Conservation (phyloP, 768 basidiomycete species). For the Rhodosporidiobolus odoratus region DNA sequence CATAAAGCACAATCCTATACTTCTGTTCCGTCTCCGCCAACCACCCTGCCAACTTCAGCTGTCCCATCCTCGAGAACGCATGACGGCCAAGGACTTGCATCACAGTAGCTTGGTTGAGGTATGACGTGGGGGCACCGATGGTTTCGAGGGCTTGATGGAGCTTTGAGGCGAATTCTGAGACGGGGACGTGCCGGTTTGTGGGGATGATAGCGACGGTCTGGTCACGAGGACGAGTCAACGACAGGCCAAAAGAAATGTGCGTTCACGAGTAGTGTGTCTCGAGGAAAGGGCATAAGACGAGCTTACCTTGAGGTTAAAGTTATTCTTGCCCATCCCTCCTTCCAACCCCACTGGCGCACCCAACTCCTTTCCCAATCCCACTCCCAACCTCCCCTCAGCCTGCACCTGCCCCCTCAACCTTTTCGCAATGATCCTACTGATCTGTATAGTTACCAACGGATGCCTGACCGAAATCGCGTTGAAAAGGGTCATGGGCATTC, state of each 20-base stretch:
- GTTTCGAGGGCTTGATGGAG: constrained; percentile 80
- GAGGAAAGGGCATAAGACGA: background rate
- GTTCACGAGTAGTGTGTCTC: background rate
- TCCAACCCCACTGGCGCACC: constrained; percentile 31
- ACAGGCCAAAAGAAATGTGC: background rate
- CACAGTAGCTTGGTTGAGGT: constrained; percentile 87
- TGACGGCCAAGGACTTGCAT: constrained; percentile 87
- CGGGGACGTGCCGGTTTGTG: constrained; percentile 75
- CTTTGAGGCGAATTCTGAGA: constrained; percentile 82
- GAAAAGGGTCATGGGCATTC: constrained; percentile 95
- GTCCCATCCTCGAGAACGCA: constrained; percentile 93
- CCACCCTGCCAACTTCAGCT: constrained; percentile 91
- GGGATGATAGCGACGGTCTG: constrained; percentile 94
- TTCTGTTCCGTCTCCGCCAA: constrained; percentile 86
- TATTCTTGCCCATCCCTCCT: constrained; percentile 62
- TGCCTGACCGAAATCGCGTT: constrained; percentile 65
- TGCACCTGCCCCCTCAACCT: constrained; percentile 74
- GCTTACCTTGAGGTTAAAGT: constrained; percentile 59
- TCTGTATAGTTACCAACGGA: constrained; percentile 42
- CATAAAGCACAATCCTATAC: constrained; percentile 87
- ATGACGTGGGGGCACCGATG: constrained; percentile 87
- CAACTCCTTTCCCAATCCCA: constrained; percentile 21
- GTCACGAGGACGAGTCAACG: background rate
- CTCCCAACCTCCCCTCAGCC: background rate
- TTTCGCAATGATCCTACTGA: constrained; percentile 83